Base-by-base conservation (phyloP, 2,329 filamentous ascomycete species). In the Colletotrichum higginsianum region DNA sequence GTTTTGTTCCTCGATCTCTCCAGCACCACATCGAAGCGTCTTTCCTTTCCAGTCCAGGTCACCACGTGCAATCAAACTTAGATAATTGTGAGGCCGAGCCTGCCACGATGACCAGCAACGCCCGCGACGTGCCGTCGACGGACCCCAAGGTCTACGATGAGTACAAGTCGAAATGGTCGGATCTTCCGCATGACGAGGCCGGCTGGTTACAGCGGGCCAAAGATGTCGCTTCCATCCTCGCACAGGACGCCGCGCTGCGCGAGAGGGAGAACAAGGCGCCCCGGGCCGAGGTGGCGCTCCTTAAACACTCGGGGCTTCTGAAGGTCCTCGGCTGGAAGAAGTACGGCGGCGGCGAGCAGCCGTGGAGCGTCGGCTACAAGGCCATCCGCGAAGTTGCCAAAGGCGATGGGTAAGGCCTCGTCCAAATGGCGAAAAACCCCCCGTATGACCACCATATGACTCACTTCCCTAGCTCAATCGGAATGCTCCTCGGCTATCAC, bases 401-500 rank as follows among this genome's bases (percentile, higher is more conserved):
- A 75, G 87, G 84, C 0, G 90, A 93, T 78, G 90, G 90, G 84
- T 89, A 52, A 72, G 76, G 13, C n/a, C 9, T 38, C 16, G 7
- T 44, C 16, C n/a, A 1, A 15, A 0, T 1, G 3, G 15, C 11
- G 40, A 18, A 13, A 38, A 11, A 9, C 30, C 8, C 50, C 58
- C 6, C 18, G 2, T 7, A 5, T 44, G 35, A 38, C 30, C 30
- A 35, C 8, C 30, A 38, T 21, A 21, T 70, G 9, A 70, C 18
- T 5, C 49, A 60, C 3, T 26, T 56, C 6, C 16, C 15, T 11
- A 86, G 84, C 0, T 90, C 88, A 0, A 82, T 92, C 42, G 90
- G 90, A 1, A 91, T 91, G 89, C 84, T 92, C 0, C 82, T 92
- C 0, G 90, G 89, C 1, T 92, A 92, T 74, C 90, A 92, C 75